Conservation (phyloP, 257 asterid genomes). For the Nyctanthes arbortristis region DNA sequence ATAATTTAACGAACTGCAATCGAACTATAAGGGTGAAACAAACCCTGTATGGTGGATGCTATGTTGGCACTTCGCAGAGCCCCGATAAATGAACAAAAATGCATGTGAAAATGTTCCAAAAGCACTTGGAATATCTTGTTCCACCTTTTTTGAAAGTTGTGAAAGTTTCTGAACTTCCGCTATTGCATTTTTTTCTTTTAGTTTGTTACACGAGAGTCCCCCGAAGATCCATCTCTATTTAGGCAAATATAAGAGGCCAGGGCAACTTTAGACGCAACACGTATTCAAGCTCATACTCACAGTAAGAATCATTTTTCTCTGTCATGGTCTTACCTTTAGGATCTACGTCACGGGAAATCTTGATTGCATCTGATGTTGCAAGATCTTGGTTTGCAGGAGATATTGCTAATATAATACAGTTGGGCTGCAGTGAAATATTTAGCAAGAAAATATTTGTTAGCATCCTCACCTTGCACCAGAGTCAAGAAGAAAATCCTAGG, state of each 20-base stretch:
- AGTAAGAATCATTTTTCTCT: neutral
- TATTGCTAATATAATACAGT: constrained; percentile 59
- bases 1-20: no score
- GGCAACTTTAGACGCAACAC: neutral
- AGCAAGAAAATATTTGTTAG: constrained; percentile 19
- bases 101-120: neutral
- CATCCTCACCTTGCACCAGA: constrained; percentile 12
- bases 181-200: neutral
- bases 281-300: neutral
- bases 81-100: neutral
- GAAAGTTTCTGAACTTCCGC: neutral
- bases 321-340: constrained; percentile 43
- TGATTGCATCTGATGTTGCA: constrained; percentile 71
- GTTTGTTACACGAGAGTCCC: neutral
- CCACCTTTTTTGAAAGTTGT: neutral
- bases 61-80: no score
- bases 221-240: neutral
- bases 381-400: constrained; percentile 75
- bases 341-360: constrained; percentile 66
- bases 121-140: neutral
- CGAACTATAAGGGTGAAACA: no score
- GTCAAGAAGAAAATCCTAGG: no score
- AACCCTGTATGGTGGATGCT: neutral
- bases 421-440: constrained; percentile 52
- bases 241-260: neutral